Conservation (phyloP, 768 basidiomycete genomes). For the Phanerodontia chrysosporium region DNA sequence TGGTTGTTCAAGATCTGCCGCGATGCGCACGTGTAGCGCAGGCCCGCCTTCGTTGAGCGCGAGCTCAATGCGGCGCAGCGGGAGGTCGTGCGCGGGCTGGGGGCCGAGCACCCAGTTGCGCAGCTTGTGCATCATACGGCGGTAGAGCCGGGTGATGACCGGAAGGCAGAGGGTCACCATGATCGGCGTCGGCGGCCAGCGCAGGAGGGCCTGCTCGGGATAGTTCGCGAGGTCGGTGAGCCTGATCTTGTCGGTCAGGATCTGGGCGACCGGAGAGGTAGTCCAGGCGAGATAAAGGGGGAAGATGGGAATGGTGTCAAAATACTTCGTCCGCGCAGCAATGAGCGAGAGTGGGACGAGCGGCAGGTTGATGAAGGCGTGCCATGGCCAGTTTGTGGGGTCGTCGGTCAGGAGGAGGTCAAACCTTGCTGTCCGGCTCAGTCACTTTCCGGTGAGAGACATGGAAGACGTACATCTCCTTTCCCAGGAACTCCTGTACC, state of each 20-base stretch:
- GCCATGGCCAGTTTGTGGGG: conserved; percentile 70
- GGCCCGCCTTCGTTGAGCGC: conserved; percentile 21
- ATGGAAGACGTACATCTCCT: conserved; percentile 47
- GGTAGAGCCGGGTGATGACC: conserved; percentile 23
- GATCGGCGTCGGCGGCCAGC: conserved; percentile 32
- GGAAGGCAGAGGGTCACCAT: conserved; percentile 27
- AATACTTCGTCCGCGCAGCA: conserved; percentile 41
- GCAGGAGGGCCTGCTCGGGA: conserved; percentile 13
- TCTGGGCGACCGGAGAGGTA: conserved; percentile 18
- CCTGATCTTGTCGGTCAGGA: background rate
- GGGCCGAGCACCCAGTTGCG: conserved; percentile 21
- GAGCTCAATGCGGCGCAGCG: conserved; percentile 19
- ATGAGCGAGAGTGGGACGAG: conserved; percentile 66
- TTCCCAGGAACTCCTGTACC: conserved; percentile 62
- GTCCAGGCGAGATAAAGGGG: conserved; percentile 31
- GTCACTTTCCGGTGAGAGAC: background rate
- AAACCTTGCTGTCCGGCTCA: conserved; percentile 44
- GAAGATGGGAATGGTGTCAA: conserved; percentile 25
- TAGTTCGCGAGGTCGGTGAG: background rate
- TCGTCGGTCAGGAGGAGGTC: conserved; percentile 63
- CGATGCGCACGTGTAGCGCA: conserved; percentile 19
- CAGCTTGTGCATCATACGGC: conserved; percentile 16
- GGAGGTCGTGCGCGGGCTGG: conserved; percentile 4
- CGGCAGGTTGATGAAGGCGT: conserved; percentile 71
- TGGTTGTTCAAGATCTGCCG: conserved; percentile 14